Evolutionary conservation across 805 yeast genomes (phyloP), one percentile per base, ranked within the genome.

Genomic region (Metschnikowia kunwiensis): DNA sequence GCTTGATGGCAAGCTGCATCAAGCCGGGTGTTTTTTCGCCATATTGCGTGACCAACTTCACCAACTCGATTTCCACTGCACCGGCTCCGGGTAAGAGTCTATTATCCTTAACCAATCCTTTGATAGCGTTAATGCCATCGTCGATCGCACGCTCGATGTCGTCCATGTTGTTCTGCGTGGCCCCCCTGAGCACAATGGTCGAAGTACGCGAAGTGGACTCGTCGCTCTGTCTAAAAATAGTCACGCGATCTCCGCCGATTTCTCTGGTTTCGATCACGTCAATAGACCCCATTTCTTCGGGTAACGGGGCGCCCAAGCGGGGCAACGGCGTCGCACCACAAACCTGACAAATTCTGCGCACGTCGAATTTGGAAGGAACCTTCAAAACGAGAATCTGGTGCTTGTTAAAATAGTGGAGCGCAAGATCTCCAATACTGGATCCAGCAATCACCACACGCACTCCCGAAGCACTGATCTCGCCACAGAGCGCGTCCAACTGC

Each of bases 321-420:
- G 96, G 91, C 57, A 91, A 73, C 40, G 97, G 97, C 18, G 97
- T 84, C 28, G 97, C 97, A 32, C 97, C 97, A 63, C 96, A 89
- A 12, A 93, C 97, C 60, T 96, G 83, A 55, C 95, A 84, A 43
- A 93, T 72, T 61, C 98, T 80, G 71, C 97, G 82, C 44, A 93
- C 66, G 54, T 93, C 98, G 55, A 93, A 93, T 60, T 93, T 93
- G 47, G 95, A 83, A 44, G 95, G 91, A 28, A 93, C 95, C 56
- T 83, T 83, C 64, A 93, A 73, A 11, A 89, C 91, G 44, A 93
- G 68, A 30, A 93, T 82, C 21, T 80, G 82, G 58, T 85, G 80
- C 64, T 93, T 82, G 70, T 91, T 86, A 61, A 93, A 70, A 62
- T 86, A 93, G 65, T 93, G 97, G 55, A 87, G 75, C 5, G 97